phyloP scores from a whole-genome alignment of 352 stramenopile species.

The Globisporangium mamillatum region DNA sequence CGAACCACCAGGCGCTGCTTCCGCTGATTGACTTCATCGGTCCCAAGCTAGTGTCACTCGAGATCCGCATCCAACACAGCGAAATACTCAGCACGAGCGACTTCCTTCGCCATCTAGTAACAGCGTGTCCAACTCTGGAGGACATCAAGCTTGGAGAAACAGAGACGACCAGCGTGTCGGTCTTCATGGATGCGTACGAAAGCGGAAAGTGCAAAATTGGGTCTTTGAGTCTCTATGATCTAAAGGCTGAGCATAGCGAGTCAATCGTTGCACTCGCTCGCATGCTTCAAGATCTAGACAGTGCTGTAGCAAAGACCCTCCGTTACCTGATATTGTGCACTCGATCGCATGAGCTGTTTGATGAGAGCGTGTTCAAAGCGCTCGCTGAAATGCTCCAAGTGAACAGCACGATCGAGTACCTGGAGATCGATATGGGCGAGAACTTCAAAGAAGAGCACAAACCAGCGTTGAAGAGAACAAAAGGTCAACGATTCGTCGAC shows the following conservation, averaged over 20 bases:
- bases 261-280: background rate
- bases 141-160: no score
- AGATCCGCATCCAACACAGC: no score
- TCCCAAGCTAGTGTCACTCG: background rate
- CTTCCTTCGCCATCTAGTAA: no score
- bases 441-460: background rate
- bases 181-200: background rate
- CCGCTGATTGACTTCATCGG: conserved; percentile 1
- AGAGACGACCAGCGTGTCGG: no score
- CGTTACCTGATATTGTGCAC: background rate
- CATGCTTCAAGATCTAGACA: background rate
- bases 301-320: background rate
- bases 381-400: background rate
- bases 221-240: background rate
- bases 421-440: background rate
- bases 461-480: background rate
- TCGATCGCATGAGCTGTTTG: background rate
- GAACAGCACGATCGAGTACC: background rate
- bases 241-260: background rate
- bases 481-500: no score
- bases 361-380: background rate
- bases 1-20: background rate
- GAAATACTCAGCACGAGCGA: no score
- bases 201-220: background rate
- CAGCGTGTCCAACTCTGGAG: no score